Base-by-base conservation (phyloP, 2,329 filamentous ascomycete genomes). In the Cladophialophora bantiana region DNA sequence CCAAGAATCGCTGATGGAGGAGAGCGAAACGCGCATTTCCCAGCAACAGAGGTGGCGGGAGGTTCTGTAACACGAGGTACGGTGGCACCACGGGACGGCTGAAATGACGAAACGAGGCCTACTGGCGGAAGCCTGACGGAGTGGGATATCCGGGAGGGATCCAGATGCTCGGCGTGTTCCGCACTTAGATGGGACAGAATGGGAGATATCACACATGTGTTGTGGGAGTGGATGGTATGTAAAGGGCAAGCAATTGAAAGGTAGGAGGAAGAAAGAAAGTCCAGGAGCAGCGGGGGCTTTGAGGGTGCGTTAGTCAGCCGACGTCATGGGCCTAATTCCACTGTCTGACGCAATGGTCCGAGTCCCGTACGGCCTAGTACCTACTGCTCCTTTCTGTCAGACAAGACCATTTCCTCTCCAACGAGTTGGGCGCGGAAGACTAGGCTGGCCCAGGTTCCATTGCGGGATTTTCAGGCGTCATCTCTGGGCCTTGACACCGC, bases 381-480 rank as follows among this genome's bases (percentile, higher is more conserved):
- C 40, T n/a, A n/a, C 32, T 35, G 31, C 20, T 15, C 7, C 32
- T 4, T 20, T 20, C 26, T 35, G 31, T 55, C 52, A 15, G 52
- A 50, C 45, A 50, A 10, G 12, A 31, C 3, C 40, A 50, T 13
- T 18, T 9, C n/a, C 26, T 2, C 18, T 18, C 50, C 20, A 12
- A 31, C 50, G n/a, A 12, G 10, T 20, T 31, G 31, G 38, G 42
- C 40, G 57, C 40, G 57, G 38, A 50, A 48, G 40, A 20, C 26
- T 60, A 60, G 58, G 58, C 58, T 36, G 2, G 31, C 58, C 34
- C 20, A 32, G 45, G 59, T 61, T 48, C 31, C 59, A 61, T 52
- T 36, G 59, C 59, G 59, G 34, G 59, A 61, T 52, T 61, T 60
- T 61, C 48, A 61, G 59, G 59, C 34, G 42, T 59, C 26, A 48